Base-by-base conservation (phyloP, 179 eudicot genomes). In the Heliamphora pulchella region DNA sequence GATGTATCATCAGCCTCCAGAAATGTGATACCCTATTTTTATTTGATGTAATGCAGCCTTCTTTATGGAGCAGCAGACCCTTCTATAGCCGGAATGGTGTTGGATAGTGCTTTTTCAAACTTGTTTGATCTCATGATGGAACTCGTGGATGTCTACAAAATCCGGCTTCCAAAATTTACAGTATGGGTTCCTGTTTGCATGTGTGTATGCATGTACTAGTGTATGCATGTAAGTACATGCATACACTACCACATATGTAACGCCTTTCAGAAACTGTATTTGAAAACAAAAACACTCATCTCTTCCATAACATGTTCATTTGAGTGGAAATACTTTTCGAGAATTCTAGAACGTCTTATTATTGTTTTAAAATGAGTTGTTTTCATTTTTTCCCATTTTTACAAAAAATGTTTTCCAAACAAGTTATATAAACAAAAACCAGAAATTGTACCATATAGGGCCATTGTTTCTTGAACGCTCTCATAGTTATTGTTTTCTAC, bases 31-130 rank as follows among this genome's bases (percentile, higher is more conserved):
- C 44, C 68, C 70, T 64, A 44, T 39, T 50, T 82, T 41, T 83
- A 66, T 70, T 70, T 79, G 22, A 58, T 67, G 20, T 71, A 6
- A 67, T 87, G 86, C 91, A 94, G 97, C 89, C 90, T 92, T 82
- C 92, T 94, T 78, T 94, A 92, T 89, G 98, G 94, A 86, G 91
- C 94, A n/a, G 93, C 92, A 82, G 97, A 94, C 82, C 96, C 98
- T 76, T 94, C 93, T 75, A 88, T 92, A 78, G 88, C 95, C 71
- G 97, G 95, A 81, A 87, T 94, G 92, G 77, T 74, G 17, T 64
- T 82, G 78, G 84, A 82, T 64, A 82, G 84, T 57, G 82, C 88
- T 57, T 94, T 94, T 85, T 90, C 97, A 58, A 89, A 93, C 85
- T 88, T 94, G 79, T 90, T 89, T 89, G 86, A 91, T 85, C 89